Conservation (phyloP, 257 asterid genomes). For the Linaria vulgaris region DNA sequence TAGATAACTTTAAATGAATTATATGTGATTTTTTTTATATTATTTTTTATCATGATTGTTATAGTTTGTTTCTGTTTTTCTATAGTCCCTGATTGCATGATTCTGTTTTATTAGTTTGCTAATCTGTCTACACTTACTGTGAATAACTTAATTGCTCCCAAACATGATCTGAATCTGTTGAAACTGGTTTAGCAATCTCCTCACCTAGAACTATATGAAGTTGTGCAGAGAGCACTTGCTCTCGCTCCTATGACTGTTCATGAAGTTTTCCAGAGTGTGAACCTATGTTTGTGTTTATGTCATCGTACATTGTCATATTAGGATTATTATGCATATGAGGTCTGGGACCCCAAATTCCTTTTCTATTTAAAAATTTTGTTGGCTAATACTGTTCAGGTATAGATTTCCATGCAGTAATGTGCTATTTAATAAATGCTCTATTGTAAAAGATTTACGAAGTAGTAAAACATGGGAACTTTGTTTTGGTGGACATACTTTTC, state of each 20-base stretch:
- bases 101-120: not conserved
- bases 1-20: not conserved
- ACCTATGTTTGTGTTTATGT: not conserved
- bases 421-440: not conserved
- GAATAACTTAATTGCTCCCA: not conserved
- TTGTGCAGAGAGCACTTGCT: conserved; percentile 9
- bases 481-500: conserved; percentile 11
- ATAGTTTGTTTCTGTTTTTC: conserved; percentile 1
- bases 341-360: not conserved
- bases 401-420: conserved; percentile 10
- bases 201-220: not conserved
- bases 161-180: not conserved
- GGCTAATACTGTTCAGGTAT: not conserved
- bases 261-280: not conserved
- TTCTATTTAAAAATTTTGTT: not conserved
- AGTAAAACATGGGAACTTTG: not conserved
- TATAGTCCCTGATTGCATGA: not conserved
- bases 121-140: not conserved
- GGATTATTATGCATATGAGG: not conserved
- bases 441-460: not conserved
- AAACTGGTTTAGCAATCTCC: not conserved
- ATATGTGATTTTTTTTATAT: not conserved
- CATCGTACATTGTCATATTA: not conserved
- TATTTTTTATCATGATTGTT: too few relatives aligned
- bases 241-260: not conserved